Evolutionary conservation across 495 filamentous ascomycete species (phyloP).

Genomic region (Aspergillus avenaceus): DNA sequence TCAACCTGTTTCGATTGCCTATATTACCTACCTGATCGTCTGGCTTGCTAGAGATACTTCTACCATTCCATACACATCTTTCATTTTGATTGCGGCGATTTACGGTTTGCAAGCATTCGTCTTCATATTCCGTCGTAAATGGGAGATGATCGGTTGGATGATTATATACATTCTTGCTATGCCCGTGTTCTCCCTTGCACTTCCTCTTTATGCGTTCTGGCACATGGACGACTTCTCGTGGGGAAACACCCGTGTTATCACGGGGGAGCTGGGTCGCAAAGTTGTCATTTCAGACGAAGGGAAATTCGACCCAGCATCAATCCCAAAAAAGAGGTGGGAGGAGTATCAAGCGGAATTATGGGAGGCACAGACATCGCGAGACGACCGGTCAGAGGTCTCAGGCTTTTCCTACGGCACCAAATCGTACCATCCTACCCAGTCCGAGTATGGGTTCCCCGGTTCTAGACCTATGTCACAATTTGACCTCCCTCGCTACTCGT

Average conservation of each 20-base stretch:
- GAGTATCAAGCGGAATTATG: constrained; percentile 97
- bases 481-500: constrained; percentile 52
- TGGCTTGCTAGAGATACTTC: constrained; percentile 56
- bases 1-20: constrained; percentile 87
- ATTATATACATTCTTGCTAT: constrained; percentile 89
- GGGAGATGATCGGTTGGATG: constrained; percentile 99
- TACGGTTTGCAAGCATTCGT: constrained; percentile 97
- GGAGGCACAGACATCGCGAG: constrained; percentile 75
- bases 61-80: constrained; percentile 74
- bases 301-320: constrained; percentile 90
- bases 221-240: constrained; percentile 99
- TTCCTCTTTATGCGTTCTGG: constrained; percentile 98
- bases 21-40: constrained; percentile 85
- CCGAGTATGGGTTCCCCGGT: constrained; percentile 45
- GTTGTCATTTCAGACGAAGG: constrained; percentile 95
- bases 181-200: constrained; percentile 84
- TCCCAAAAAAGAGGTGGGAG: constrained; percentile 98
- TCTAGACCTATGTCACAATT: constrained; percentile 75
- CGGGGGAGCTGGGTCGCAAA: constrained; percentile 91
- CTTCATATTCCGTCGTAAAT: constrained; percentile 92
- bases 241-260: constrained; percentile 96
- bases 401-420: constrained; percentile 91
- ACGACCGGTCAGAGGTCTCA: constrained; percentile 88
- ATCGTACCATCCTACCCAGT: constrained; percentile 56
- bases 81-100: constrained; percentile 86